Evolutionary conservation across 2,329 filamentous ascomycete genomes (phyloP), one percentile per base, ranked within the genome.

Genomic region (Xylaria sp.): DNA sequence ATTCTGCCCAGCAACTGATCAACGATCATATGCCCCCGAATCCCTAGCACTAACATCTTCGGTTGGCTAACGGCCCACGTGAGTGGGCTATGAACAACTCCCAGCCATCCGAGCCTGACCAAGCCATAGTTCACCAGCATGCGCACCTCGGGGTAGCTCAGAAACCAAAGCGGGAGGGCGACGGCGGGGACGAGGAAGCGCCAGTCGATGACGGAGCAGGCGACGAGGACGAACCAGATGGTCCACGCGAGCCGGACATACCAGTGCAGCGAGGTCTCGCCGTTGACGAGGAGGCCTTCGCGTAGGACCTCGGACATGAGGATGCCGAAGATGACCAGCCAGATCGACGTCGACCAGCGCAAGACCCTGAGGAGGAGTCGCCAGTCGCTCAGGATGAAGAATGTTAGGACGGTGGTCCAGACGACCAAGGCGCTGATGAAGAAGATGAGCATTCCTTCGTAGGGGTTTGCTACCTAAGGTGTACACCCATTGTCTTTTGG

Each of bases 301-400:
- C 64, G 68, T 5, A 73, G 55, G 13, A 73, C 72, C 55, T 70
- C 65, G 51, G 68, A 57, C 1, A 55, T 38, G 39, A 73, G 49
- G 44, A 75, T 38, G 33, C 73, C 71, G 62, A 74, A 66, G 20
- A 68, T 15, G n/a, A 72, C 27, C 13, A 76, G 68, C 59, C 70
- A 75, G 31, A 73, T 50, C 5, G 63, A 67, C 1, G 42, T 45
- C 1, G 71, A 69, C 73, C 71, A 75, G 39, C 73, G 74, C 17
- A 71, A 39, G 10, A 73, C 55, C 7, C 31, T 53, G 22, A 75
- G 45, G 2, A 75, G 67, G 1, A 74, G 67, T 1, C 64, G 66
- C n/a, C 57, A 58, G 55, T 76, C 59, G 25, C 39, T 65, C 25
- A 71, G 25, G 25, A 75, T 39, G 70, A 69, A 71, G 63, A 74